phyloP scores from a whole-genome alignment of 768 basidiomycete species.

The Auricularia heimuer region DNA sequence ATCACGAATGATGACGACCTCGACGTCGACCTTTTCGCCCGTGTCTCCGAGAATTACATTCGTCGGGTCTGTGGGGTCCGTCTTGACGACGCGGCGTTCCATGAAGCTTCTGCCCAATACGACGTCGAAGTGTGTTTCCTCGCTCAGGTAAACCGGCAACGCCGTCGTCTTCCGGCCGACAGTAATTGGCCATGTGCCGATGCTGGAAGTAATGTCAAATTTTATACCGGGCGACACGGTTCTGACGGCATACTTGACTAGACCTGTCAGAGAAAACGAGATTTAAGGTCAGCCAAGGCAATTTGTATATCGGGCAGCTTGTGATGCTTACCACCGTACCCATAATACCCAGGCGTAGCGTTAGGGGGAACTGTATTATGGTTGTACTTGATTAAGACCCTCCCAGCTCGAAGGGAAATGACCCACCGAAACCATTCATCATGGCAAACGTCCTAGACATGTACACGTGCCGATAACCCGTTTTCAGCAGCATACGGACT shows the following conservation, averaged over 20 bases:
- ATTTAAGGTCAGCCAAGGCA: conserved; percentile 4
- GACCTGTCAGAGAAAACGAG: conserved; percentile 9
- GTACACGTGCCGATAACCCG: conserved; percentile 89
- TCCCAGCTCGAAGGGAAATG: neutral
- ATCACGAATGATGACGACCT: conserved; percentile 85
- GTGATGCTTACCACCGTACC: conserved; percentile 58
- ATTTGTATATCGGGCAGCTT: neutral
- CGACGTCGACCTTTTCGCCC: conserved; percentile 85
- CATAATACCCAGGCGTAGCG: conserved; percentile 82
- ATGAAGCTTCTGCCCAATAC: conserved; percentile 66
- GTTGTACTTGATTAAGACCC: neutral
- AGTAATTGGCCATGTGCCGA: conserved; percentile 83
- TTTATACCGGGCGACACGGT: conserved; percentile 1
- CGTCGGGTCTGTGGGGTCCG: conserved; percentile 75
- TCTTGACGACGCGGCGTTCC: conserved; percentile 63
- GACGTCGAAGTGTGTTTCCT: conserved; percentile 94
- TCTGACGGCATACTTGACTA: conserved; percentile 42
- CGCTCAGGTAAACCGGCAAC: conserved; percentile 72
- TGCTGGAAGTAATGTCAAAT: conserved; percentile 20
- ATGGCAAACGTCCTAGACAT: conserved; percentile 90
- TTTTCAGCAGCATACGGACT: conserved; percentile 92
- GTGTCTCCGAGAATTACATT: conserved; percentile 87
- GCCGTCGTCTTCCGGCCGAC: conserved; percentile 30
- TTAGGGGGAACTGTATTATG: conserved; percentile 47
- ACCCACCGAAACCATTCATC: conserved; percentile 59